Percentiles rank a stretch among this genome's conserved stretches.
These are phyloP conservation scores for Centaurea solstitialis DNA, from an alignment of 129 eudicot species.

Conservation along the genomic window DNA sequence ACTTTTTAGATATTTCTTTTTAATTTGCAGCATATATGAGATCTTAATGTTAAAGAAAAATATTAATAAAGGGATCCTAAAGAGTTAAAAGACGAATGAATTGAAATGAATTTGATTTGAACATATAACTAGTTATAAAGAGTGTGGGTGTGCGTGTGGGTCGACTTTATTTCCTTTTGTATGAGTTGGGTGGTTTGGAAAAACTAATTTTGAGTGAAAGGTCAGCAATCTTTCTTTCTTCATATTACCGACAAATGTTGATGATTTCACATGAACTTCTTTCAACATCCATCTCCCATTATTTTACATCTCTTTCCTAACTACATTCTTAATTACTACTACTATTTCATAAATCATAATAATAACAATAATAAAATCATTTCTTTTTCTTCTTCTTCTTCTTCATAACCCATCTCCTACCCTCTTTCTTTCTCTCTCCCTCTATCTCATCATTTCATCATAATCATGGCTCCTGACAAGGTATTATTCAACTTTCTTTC, in stretches of 20 bases:
- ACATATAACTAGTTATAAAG: no score
- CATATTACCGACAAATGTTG: conserved; percentile 13
- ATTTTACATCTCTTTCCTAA: neutral
- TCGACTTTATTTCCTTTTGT: neutral
- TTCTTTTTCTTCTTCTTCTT: neutral
- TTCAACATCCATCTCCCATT: neutral
- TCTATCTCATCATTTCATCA: neutral
- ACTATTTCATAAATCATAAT: no score
- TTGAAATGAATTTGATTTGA: no score
- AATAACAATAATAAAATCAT: no score
- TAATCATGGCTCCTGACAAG: conserved; percentile 32
- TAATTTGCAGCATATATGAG: no score
- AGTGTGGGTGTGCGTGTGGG: neutral
- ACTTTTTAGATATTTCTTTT: no score
- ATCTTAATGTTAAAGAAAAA: neutral
- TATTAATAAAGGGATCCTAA: no score
- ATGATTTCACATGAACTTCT: conserved; percentile 1
- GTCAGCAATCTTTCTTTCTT: conserved; percentile 2
- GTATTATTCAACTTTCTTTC: neutral
- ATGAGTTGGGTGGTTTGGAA: neutral
- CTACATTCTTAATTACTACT: neutral
- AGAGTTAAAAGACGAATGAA: no score
- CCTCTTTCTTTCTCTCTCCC: neutral
- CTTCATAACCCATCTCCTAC: no score
- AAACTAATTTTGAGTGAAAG: conserved; percentile 9